A percentile compares a stretch with the other conserved stretches of the same genome.
Evolutionary conservation across 345 rosid species (phyloP).

Genomic region (Euphorbia lathyris): DNA sequence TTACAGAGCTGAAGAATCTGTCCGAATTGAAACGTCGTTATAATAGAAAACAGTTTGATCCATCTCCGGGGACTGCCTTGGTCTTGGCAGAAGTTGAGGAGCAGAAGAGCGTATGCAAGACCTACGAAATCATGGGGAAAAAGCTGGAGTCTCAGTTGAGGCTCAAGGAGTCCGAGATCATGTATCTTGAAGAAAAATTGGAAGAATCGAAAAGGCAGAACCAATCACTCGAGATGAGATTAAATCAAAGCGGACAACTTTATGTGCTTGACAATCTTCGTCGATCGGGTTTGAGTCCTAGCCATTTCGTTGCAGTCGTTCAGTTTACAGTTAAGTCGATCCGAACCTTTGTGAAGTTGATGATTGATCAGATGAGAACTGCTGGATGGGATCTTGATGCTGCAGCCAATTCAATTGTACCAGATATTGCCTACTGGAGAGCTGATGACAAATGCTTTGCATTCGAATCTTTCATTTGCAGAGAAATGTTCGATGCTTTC

Average conservation of each 20-base stretch:
- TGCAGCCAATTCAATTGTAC: slow-evolving; percentile 59
- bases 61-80: slow-evolving; percentile 50
- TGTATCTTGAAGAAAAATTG: slow-evolving; percentile 57
- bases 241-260: slow-evolving; percentile 63
- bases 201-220: slow-evolving; percentile 48
- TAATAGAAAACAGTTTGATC: slow-evolving; percentile 68
- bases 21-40: slow-evolving; percentile 79
- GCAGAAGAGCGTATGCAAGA: slow-evolving; percentile 56
- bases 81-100: slow-evolving; percentile 72
- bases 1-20: slow-evolving; percentile 59
- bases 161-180: slow-evolving; percentile 75
- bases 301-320: slow-evolving; percentile 50
- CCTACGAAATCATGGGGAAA: slow-evolving; percentile 58
- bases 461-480: slow-evolving; percentile 71
- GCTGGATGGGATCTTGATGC: slow-evolving; percentile 67
- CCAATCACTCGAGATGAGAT: slow-evolving; percentile 52
- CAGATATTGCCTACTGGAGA: slow-evolving; percentile 48
- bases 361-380: slow-evolving; percentile 63
- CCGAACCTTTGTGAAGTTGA: slow-evolving; percentile 57
- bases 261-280: slow-evolving; percentile 49
- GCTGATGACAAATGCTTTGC: slow-evolving; percentile 72
- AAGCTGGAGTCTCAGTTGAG: slow-evolving; percentile 67
- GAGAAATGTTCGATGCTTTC: slow-evolving; percentile 70
- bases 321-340: slow-evolving; percentile 60
- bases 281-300: slow-evolving; percentile 43